phyloP scores from a whole-genome alignment of 1,139 yeast genomes.

The Lodderomyces elongisporus region DNA sequence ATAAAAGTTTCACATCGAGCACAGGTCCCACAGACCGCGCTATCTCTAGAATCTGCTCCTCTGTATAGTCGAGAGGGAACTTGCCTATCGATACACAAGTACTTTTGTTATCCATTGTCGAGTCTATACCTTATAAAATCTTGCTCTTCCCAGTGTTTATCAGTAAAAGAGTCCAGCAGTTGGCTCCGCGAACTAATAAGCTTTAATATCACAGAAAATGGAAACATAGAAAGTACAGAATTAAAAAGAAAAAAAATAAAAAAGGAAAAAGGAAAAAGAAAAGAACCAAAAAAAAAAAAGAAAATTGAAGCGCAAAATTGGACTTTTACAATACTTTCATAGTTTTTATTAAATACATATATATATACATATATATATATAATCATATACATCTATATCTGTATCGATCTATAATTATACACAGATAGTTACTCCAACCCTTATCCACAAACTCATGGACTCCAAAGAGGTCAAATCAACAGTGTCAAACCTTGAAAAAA shows the following conservation, averaged over 20 bases:
- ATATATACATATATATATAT: too few relatives aligned
- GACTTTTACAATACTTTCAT: slow-evolving; percentile 3
- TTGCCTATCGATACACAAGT: slow-evolving; percentile 33
- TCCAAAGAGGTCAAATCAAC: slow-evolving; percentile 68
- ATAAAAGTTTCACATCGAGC: slow-evolving; percentile 64
- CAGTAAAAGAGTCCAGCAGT: too few relatives aligned
- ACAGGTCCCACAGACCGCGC: slow-evolving; percentile 88
- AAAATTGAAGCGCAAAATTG: too few relatives aligned
- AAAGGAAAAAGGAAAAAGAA: slow-evolving; percentile 3
- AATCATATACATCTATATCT: too few relatives aligned
- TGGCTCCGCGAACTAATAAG: too few relatives aligned
- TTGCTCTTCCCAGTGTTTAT: too few relatives aligned
- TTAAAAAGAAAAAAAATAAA: slow-evolving; percentile 1
- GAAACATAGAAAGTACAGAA: too few relatives aligned
- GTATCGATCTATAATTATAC: too few relatives aligned
- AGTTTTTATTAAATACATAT: not conserved
- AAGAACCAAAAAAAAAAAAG: slow-evolving; percentile 1
- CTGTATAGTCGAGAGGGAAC: slow-evolving; percentile 55
- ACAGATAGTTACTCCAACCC: too few relatives aligned
- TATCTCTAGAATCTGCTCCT: slow-evolving; percentile 79
- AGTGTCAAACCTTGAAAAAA: slow-evolving; percentile 68
- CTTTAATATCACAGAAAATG: not conserved
- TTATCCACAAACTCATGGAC: too few relatives aligned
- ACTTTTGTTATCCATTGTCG: slow-evolving; percentile 17
- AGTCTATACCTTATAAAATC: too few relatives aligned